Evolutionary conservation across 1,284 basidiomycete genomes (phyloP), one percentile per base, ranked within the genome.

Genomic region (Trichosporon coremiiforme): DNA sequence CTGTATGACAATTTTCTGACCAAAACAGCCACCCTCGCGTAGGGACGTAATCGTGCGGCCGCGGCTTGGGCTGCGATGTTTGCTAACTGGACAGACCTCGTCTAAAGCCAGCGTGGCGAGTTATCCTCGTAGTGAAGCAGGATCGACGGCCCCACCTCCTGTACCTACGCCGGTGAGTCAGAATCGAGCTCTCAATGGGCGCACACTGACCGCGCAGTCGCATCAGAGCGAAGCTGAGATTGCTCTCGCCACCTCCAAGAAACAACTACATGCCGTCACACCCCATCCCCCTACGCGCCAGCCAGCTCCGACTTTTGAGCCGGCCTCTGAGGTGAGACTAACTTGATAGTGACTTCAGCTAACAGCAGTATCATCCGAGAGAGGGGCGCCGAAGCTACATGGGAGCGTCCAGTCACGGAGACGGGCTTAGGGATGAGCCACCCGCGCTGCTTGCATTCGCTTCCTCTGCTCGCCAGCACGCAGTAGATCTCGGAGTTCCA

Each of bases 231-330:
- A 53, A 22, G 20, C 31, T 20, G 57, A 60, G 57, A 15, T 60
- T n/a, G 57, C 29, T n/a, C 57, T 60, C 17, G 29, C 57, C 29
- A 60, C 57, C 17, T 60, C 57, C 15, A 60, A 33, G 31, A 60
- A 33, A 12, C 29, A 31, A 7, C 57, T 60, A 1, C 55, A 57
- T 15, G 29, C 31, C 2, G 31, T 60, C 31, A 33, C 57, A 1
- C n/a, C n/a, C n/a, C n/a, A n/a, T n/a, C n/a, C n/a, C n/a, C n/a
- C n/a, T n/a, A n/a, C n/a, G n/a, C 53, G 25, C 22, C 53, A 55
- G 53, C 53, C 12, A 4, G 41, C 15, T 45, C 15, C 15, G 15
- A 15, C 12, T 1, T 31, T 4, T 13, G 57, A 60, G 17, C 17
- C 13, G 31, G 17, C 6, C 17, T 13, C 29, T 9, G 47, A 53